Base-by-base conservation (phyloP, 352 stramenopile genomes). In the Pythium oligandrum region DNA sequence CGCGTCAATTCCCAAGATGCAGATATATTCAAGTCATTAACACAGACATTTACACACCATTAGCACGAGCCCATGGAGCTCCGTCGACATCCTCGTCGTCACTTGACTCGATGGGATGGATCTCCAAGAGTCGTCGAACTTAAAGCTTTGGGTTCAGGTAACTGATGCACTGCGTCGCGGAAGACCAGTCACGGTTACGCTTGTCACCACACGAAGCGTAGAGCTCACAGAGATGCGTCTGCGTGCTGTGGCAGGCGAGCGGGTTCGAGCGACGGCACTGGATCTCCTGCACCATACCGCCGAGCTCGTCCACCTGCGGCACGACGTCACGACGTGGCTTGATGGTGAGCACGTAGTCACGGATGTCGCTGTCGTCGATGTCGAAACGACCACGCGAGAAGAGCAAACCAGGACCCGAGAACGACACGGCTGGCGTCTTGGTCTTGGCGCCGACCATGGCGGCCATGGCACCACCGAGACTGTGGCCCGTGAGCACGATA, bases 211-310 rank as follows among this genome's bases (percentile, higher is more conserved):
- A 95, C 3, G 82, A 82, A 50, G 66, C 78, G 46, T 90, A 90
- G 26, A 95, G 67, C 57, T 95, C 84, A 48, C 84, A 95, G 50
- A 92, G 74, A 57, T 95, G 84, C 2, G 84, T 93, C 45, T 83
- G 61, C 9, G 82, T 92, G 62, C 82, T 90, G 66, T 95, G 84
- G 63, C 84, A 95, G 7, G 74, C 80, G 26, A 95, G 70, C 9
- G 80, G 80, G 57, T 90, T 93, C 34, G 70, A 69, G 44, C 76
- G 66, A 30, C 81, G 83, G 53, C 85, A 95, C 57, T 92, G 77
- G 45, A 93, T 92, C 62, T 95, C 83, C 58, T 95, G 85, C n/a
- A 95, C 78, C 75, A 95, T 86, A 4, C 85, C 85, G 35, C 69
- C 82, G 5, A 95, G 68, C 53, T 85, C 73, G 59, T 95, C 83